Percentiles rank a stretch among this genome's conserved stretches.
Conservation (phyloP, 1,284 basidiomycete species). For the Microbotryum lychnidis-dioicae region DNA sequence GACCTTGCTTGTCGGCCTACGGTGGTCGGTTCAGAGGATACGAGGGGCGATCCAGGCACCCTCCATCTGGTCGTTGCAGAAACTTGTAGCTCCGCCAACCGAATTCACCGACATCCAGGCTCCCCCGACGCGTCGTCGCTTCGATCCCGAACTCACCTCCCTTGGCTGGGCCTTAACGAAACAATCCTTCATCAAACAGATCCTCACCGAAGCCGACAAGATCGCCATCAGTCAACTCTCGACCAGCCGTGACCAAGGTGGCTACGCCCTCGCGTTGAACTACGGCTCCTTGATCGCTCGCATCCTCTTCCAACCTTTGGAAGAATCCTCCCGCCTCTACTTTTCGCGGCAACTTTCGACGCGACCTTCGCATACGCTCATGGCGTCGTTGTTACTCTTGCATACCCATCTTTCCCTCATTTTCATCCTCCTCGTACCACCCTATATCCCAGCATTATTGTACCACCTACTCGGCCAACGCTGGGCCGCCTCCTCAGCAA, state of each 20-base stretch:
- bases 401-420: slow-evolving; percentile 63
- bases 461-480: slow-evolving; percentile 52
- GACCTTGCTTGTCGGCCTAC: slow-evolving; percentile 40
- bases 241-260: slow-evolving; percentile 75
- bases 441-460: slow-evolving; percentile 61
- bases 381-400: slow-evolving; percentile 53
- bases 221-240: slow-evolving; percentile 74
- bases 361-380: slow-evolving; percentile 13
- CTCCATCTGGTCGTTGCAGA: slow-evolving; percentile 28
- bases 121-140: slow-evolving; percentile 28
- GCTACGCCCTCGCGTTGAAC: slow-evolving; percentile 87
- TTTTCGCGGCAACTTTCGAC: slow-evolving; percentile 50
- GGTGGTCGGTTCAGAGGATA: slow-evolving; percentile 28
- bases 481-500: slow-evolving; percentile 49
- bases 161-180: slow-evolving; percentile 59
- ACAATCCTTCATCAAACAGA: slow-evolving; percentile 84
- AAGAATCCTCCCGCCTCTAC: slow-evolving; percentile 77
- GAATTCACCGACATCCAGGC: background rate
- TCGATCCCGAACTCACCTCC: slow-evolving; percentile 44
- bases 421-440: slow-evolving; percentile 45
- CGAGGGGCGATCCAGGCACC: background rate
- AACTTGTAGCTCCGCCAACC: background rate
- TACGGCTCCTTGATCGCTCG: slow-evolving; percentile 87
- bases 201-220: slow-evolving; percentile 92
- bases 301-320: slow-evolving; percentile 83